A percentile compares a stretch with the other conserved stretches of the same genome.
Evolutionary conservation across 257 asterid species (phyloP).

Genomic region (Lantana camara): DNA sequence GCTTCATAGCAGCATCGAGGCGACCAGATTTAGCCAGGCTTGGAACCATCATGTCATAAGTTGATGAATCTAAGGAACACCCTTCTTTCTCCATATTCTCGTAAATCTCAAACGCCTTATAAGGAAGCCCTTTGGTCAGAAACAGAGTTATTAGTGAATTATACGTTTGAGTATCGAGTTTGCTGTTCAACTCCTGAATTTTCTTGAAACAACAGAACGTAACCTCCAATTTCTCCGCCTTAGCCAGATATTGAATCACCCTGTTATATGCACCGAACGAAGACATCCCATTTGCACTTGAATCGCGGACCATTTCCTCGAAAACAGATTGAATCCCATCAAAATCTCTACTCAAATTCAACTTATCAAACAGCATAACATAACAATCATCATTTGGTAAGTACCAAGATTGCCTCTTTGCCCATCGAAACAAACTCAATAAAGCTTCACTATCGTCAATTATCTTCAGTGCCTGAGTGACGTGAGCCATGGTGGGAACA

Average conservation of each 20-base stretch:
- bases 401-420: constrained; percentile 88
- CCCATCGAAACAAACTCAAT: constrained; percentile 84
- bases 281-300: constrained; percentile 44
- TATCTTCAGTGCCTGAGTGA: constrained; percentile 79
- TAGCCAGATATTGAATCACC: constrained; percentile 85
- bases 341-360: constrained; percentile 71
- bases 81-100: constrained; percentile 64
- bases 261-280: constrained; percentile 62
- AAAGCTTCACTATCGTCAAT: constrained; percentile 74
- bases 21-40: constrained; percentile 91
- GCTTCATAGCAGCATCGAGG: constrained; percentile 71
- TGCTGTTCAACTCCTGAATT: constrained; percentile 72
- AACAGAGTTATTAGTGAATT: constrained; percentile 83
- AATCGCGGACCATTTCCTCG: constrained; percentile 86
- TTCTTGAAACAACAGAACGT: constrained; percentile 95
- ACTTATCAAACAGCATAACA: constrained; percentile 65
- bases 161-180: constrained; percentile 72
- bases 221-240: constrained; percentile 93
- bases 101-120: constrained; percentile 92
- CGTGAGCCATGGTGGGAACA: constrained; percentile 79
- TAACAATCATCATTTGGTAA: constrained; percentile 70
- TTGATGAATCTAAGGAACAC: constrained; percentile 74
- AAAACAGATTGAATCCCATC: constrained; percentile 81
- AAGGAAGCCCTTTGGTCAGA: constrained; percentile 77
- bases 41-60: constrained; percentile 91